These are phyloP conservation scores for Solanum tarapatanum DNA, from an alignment of 257 asterid genomes.

Conservation along the genomic window DNA sequence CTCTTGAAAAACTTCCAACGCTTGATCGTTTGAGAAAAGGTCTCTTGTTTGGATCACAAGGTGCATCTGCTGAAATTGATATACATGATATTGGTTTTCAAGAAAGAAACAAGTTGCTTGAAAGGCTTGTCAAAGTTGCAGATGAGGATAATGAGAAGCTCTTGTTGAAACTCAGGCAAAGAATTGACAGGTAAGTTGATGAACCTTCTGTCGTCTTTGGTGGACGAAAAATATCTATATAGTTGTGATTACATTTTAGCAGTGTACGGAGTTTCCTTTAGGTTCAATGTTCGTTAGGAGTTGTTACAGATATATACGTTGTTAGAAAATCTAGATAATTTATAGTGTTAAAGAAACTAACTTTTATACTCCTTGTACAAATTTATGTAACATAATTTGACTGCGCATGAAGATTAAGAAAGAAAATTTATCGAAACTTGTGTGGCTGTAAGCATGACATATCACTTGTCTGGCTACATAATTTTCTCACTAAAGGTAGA, in stretches of 20 bases:
- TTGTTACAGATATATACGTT: neutral
- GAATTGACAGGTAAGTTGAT: slow-evolving; percentile 36
- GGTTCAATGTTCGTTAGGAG: neutral
- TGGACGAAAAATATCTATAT: neutral
- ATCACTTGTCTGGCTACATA: neutral
- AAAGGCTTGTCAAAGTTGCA: slow-evolving; percentile 39
- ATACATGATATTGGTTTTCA: neutral
- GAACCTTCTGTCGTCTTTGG: neutral
- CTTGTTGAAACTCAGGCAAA: slow-evolving; percentile 36
- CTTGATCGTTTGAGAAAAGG: neutral
- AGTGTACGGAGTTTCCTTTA: neutral
- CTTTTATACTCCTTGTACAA: neutral
- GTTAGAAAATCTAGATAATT: neutral
- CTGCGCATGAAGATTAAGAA: neutral
- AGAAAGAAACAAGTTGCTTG: slow-evolving; percentile 34
- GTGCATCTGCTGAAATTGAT: neutral
- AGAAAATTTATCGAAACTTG: neutral
- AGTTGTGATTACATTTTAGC: neutral
- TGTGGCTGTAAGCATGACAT: neutral
- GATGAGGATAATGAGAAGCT: slow-evolving; percentile 70
- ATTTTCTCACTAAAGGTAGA: neutral
- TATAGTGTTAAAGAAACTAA: neutral
- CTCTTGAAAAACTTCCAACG: neutral
- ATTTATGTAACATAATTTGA: neutral
- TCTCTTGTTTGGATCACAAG: neutral